phyloP scores from a whole-genome alignment of 257 asterid genomes.

The Striga asiatica region DNA sequence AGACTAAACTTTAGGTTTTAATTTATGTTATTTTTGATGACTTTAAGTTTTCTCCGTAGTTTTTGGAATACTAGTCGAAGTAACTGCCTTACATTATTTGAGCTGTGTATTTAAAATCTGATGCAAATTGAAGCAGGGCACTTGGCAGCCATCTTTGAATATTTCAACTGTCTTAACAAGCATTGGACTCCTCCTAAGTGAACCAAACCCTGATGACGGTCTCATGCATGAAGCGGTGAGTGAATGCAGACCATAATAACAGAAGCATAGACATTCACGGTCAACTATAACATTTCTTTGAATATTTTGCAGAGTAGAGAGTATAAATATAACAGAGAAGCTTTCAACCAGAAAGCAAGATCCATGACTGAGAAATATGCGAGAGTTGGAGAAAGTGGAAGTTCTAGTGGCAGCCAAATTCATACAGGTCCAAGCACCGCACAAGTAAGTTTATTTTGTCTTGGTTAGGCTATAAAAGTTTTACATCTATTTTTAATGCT shows the following conservation, averaged over 20 bases:
- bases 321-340: conserved; percentile 70
- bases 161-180: conserved; percentile 74
- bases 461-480: background rate
- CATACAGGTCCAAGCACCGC: conserved; percentile 19
- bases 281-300: conserved; percentile 7
- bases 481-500: conserved; percentile 1
- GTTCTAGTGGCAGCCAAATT: conserved; percentile 20
- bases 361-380: conserved; percentile 74
- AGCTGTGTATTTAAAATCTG: conserved; percentile 13
- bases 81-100: background rate
- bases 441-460: conserved; percentile 29
- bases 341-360: conserved; percentile 71
- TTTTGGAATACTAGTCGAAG: background rate
- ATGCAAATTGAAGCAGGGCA: conserved; percentile 41
- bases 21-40: background rate
- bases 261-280: background rate
- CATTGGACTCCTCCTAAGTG: conserved; percentile 64
- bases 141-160: conserved; percentile 90
- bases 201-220: conserved; percentile 93
- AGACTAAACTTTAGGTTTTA: background rate
- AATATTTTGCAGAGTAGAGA: conserved; percentile 58
- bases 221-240: conserved; percentile 87
- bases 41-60: background rate
- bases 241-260: conserved; percentile 9
- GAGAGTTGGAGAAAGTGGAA: conserved; percentile 30